phyloP scores from a whole-genome alignment of 2,329 filamentous ascomycete species.

The Diplodia seriata region DNA sequence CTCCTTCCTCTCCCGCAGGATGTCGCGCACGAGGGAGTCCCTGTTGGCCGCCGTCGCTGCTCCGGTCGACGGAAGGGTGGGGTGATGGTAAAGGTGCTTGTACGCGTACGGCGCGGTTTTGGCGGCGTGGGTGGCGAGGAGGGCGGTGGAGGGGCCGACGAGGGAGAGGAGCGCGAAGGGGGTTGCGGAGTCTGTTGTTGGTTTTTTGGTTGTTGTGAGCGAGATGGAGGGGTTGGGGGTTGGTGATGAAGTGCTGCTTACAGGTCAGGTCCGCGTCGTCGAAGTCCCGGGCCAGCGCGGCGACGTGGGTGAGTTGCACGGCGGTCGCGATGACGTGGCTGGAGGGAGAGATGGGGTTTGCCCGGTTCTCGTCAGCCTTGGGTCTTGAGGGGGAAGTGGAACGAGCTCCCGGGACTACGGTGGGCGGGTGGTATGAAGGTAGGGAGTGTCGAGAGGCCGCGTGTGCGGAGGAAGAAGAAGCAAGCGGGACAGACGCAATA shows the following conservation, averaged over 20 bases:
- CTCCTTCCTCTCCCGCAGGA: neutral
- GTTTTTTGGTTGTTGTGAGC: neutral
- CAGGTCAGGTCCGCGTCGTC: constrained; percentile 16
- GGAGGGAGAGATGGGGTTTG: neutral
- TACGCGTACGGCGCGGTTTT: neutral
- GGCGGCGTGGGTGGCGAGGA: neutral
- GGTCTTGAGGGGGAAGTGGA: too few relatives aligned
- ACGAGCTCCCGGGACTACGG: too few relatives aligned
- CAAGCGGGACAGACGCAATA: too few relatives aligned
- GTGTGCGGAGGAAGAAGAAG: too few relatives aligned
- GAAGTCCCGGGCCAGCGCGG: neutral
- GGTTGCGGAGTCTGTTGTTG: neutral
- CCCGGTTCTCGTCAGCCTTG: too few relatives aligned
- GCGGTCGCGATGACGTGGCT: constrained; percentile 5
- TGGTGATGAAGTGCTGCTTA: neutral
- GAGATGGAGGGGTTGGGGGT: too few relatives aligned
- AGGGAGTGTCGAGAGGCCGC: neutral
- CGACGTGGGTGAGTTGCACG: neutral
- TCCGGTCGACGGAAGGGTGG: too few relatives aligned
- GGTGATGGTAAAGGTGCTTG: too few relatives aligned
- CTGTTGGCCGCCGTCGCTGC: too few relatives aligned
- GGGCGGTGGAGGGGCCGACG: neutral
- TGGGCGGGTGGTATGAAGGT: too few relatives aligned
- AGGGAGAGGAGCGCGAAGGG: constrained; percentile 7
- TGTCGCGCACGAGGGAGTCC: neutral